Conservation (phyloP, 164 flowering plant species). For the Umbilicus rupestris region DNA sequence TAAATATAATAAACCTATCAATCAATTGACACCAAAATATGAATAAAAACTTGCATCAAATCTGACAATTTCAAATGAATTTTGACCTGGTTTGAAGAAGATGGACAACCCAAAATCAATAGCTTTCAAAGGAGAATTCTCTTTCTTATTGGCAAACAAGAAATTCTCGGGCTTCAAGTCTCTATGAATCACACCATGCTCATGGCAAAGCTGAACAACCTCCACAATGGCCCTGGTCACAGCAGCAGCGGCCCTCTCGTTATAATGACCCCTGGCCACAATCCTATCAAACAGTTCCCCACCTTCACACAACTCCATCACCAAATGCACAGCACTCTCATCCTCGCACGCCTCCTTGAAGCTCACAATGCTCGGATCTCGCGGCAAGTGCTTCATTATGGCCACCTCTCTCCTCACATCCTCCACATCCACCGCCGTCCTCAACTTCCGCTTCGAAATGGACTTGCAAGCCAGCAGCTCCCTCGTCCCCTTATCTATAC, state of each 20-base stretch:
- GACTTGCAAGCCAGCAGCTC: conserved; percentile 28
- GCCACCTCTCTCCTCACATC: conserved; percentile 35
- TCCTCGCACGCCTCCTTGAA: conserved; percentile 35
- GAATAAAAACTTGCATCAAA: not conserved
- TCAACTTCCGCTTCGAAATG: conserved; percentile 30
- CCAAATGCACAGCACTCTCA: conserved; percentile 28
- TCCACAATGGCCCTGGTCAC: conserved; percentile 84
- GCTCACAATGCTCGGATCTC: conserved; percentile 28
- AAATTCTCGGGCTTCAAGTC: conserved; percentile 97
- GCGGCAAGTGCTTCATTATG: conserved; percentile 35
- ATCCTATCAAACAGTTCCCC: conserved; percentile 75
- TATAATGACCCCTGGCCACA: conserved; percentile 88
- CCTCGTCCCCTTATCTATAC: conserved; percentile 18
- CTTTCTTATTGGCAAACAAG: conserved; percentile 80
- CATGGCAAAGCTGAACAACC: conserved; percentile 89
- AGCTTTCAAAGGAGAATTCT: conserved; percentile 68
- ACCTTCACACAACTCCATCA: conserved; percentile 38
- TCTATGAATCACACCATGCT: conserved; percentile 18
- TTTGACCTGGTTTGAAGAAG: conserved; percentile 62
- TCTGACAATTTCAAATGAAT: not conserved
- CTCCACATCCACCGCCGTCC: conserved; percentile 32
- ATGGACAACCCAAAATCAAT: conserved; percentile 25
- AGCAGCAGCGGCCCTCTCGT: conserved; percentile 77
- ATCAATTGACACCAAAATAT: not conserved
- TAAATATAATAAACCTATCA: not conserved